These are phyloP conservation scores for Acanthochlamys bracteata DNA, from an alignment of 106 monocot genomes.

Conservation along the genomic window DNA sequence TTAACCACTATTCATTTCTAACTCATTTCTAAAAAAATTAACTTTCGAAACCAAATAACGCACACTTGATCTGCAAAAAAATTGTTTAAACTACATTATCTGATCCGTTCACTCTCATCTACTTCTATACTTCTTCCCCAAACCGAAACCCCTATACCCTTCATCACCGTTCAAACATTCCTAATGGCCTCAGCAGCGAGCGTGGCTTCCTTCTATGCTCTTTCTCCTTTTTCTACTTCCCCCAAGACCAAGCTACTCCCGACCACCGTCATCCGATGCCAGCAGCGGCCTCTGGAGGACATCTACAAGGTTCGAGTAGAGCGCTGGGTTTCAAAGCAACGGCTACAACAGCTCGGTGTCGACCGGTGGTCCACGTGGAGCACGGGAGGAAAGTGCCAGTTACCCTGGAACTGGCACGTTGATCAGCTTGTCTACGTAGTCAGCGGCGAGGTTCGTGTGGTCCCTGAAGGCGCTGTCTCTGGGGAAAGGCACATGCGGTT, in stretches of 20 bases:
- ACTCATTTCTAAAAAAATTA: too few species aligned
- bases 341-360: constrained; percentile 36
- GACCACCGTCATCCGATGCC: not conserved
- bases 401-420: constrained; percentile 98
- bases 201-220: too few species aligned
- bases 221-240: not conserved
- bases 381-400: constrained; percentile 47
- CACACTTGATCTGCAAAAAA: too few species aligned
- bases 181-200: too few species aligned
- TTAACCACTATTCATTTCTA: too few species aligned
- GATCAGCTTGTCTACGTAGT: constrained; percentile 77
- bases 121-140: too few species aligned
- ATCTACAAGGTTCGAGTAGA: constrained; percentile 93
- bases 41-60: too few species aligned
- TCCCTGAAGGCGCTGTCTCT: constrained; percentile 6
- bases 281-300: constrained; percentile 53
- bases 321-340: constrained; percentile 37
- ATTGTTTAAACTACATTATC: too few species aligned
- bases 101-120: too few species aligned
- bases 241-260: not conserved
- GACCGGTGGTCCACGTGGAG: constrained; percentile 72
- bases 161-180: too few species aligned
- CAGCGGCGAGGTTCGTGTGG: not conserved
- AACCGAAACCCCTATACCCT: too few species aligned
- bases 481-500: constrained; percentile 77